phyloP scores from a whole-genome alignment of 75 land plant species.

The Cunninghamia lanceolata region DNA sequence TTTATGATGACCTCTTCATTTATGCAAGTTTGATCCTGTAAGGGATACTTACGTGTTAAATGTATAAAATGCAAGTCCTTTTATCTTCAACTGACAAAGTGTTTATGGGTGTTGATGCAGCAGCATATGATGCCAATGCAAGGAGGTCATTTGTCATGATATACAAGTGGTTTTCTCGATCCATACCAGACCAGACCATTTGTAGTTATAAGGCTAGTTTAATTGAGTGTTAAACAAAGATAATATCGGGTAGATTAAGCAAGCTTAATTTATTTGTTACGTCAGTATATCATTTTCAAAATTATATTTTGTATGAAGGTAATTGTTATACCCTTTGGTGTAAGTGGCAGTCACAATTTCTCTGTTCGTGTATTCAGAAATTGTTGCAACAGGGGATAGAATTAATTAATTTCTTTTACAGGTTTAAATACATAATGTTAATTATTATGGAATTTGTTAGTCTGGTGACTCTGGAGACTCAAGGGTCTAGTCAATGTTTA shows the following conservation, averaged over 20 bases:
- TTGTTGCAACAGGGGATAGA: background rate
- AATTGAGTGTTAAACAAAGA: background rate
- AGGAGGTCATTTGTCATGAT: background rate
- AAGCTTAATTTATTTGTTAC: background rate
- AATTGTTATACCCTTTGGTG: background rate
- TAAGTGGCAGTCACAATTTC: background rate
- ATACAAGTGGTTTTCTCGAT: background rate
- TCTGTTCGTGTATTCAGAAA: background rate
- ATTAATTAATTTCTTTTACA: background rate
- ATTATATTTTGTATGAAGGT: background rate
- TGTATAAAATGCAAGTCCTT: background rate
- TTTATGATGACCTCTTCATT: background rate
- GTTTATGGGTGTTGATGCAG: background rate
- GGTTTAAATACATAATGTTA: background rate
- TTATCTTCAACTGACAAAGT: background rate
- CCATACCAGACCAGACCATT: background rate
- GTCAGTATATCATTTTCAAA: background rate
- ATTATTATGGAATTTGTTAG: background rate
- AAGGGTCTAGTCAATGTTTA: background rate
- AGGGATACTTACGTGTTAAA: background rate
- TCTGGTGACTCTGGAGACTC: background rate
- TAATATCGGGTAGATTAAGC: background rate
- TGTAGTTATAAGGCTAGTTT: background rate
- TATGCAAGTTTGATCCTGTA: background rate
- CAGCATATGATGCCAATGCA: constrained; percentile 5